Evolutionary conservation across 1,284 basidiomycete species (phyloP).

Genomic region (Anthracocystis panici-leucophaei): DNA sequence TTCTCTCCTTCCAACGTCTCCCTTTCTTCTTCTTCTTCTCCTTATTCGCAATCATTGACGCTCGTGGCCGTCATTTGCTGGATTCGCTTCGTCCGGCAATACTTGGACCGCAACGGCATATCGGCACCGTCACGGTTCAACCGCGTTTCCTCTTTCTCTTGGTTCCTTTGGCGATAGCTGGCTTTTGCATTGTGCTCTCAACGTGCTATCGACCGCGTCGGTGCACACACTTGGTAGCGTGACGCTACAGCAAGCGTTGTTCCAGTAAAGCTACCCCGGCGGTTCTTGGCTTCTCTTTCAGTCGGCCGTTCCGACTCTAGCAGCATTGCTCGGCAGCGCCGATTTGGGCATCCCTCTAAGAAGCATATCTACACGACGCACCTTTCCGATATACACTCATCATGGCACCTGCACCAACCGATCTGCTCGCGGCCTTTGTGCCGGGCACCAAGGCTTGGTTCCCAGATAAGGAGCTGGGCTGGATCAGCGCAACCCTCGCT

Average conservation of each 20-base stretch:
- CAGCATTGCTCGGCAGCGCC: conserved; percentile 10
- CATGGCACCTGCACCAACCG: conserved; percentile 54
- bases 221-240: not conserved
- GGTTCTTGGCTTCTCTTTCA: conserved; percentile 10
- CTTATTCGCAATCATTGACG: conserved; percentile 15
- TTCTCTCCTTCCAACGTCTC: not conserved
- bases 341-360: not conserved
- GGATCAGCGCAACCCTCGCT: conserved; percentile 87
- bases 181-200: conserved; percentile 25
- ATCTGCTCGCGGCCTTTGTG: conserved; percentile 65
- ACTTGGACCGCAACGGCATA: conserved; percentile 13
- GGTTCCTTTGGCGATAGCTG: conserved; percentile 29
- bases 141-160: not conserved
- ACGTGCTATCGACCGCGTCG: not conserved
- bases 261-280: conserved; percentile 26
- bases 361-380: not conserved
- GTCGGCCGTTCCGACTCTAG: not conserved
- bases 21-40: conserved; percentile 11
- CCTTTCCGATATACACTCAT: not conserved
- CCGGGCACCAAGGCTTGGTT: conserved; percentile 75
- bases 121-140: not conserved
- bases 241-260: not conserved
- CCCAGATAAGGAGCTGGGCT: conserved; percentile 89
- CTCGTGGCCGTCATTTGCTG: conserved; percentile 20
- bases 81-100: conserved; percentile 10